Conservation (phyloP, 78 protist species). For the Polysphondylium violaceum region DNA sequence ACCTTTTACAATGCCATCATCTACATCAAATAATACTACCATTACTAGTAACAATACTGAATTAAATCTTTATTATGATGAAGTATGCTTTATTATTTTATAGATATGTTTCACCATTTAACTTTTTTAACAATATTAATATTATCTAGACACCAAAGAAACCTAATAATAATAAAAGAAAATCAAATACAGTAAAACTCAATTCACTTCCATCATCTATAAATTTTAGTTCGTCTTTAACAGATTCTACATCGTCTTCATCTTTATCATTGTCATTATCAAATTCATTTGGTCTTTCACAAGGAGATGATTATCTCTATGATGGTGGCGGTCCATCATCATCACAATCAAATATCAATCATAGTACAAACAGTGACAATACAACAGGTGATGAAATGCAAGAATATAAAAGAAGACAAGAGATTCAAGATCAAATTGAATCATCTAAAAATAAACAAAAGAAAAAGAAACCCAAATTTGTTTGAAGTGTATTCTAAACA, state of each 20-base stretch:
- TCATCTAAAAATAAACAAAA: conserved; percentile 27
- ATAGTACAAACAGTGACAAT: neutral
- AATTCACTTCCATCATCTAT: too few relatives aligned
- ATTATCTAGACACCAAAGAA: conserved; percentile 34
- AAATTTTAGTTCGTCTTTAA: too few relatives aligned
- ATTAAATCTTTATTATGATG: conserved; percentile 13
- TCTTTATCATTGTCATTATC: conserved; percentile 14
- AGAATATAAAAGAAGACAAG: conserved; percentile 29
- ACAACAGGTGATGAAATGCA: neutral
- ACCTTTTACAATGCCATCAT: neutral
- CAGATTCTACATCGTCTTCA: too few relatives aligned
- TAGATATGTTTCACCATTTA: too few relatives aligned
- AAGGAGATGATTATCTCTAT: neutral
- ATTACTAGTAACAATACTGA: neutral
- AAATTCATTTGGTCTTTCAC: neutral
- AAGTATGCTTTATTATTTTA: too few relatives aligned
- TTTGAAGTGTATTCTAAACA: too few relatives aligned
- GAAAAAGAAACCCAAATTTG: conserved; percentile 27
- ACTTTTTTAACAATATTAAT: too few relatives aligned
- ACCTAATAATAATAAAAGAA: neutral
- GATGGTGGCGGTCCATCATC: neutral
- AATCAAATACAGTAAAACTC: neutral
- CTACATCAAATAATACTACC: neutral
- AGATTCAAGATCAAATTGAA: conserved; percentile 12
- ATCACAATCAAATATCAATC: neutral